Conservation (phyloP, 2,329 filamentous ascomycete genomes). For the Cercospora sesami region DNA sequence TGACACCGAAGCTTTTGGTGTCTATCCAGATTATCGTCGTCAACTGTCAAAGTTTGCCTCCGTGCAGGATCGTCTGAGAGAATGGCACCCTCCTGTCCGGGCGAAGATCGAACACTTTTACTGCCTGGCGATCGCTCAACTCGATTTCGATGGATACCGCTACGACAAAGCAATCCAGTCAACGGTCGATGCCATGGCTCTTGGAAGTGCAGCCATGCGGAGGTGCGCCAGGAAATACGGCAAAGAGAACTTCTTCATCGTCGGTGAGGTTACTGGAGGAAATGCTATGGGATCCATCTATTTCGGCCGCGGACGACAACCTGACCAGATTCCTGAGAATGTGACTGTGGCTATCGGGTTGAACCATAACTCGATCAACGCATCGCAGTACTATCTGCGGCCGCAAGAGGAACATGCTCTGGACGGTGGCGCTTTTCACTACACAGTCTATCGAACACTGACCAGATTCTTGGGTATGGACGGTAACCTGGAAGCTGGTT, state of each 20-base stretch:
- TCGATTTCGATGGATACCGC: conserved; percentile 65
- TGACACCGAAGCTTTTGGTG: conserved; percentile 62
- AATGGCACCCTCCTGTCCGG: conserved; percentile 61
- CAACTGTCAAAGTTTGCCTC: not conserved
- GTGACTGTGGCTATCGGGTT: conserved; percentile 51
- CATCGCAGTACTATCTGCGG: conserved; percentile 50
- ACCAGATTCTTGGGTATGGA: conserved; percentile 61
- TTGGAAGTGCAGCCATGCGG: not conserved
- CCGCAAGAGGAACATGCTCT: conserved; percentile 54
- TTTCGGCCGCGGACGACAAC: conserved; percentile 60
- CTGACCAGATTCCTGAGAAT: conserved; percentile 52
- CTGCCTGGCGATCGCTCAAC: conserved; percentile 59
- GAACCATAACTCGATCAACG: conserved; percentile 46
- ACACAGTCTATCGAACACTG: conserved; percentile 59
- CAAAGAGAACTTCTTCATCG: not conserved
- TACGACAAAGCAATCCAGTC: conserved; percentile 65
- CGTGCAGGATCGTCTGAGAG: conserved; percentile 38
- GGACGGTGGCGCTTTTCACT: conserved; percentile 62
- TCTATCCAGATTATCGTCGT: conserved; percentile 51
- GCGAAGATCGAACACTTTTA: conserved; percentile 59
- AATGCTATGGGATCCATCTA: conserved; percentile 55
- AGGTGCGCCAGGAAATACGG: not conserved
- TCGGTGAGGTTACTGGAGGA: not conserved
- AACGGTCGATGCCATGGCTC: conserved; percentile 59
- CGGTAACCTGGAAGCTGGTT: conserved; percentile 55